phyloP scores from a whole-genome alignment of 176 grass and related monocot species.

The Canna indica region DNA sequence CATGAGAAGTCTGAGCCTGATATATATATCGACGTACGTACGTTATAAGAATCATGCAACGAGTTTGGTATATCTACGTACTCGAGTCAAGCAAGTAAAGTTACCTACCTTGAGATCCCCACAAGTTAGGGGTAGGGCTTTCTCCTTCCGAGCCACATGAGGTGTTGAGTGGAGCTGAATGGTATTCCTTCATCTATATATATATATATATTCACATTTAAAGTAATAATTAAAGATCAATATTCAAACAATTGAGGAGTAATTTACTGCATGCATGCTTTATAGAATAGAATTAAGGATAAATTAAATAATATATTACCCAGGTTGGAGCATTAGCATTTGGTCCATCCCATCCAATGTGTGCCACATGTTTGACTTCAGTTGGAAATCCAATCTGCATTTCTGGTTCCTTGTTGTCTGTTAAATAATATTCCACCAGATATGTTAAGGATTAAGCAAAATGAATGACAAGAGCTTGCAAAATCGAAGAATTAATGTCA shows the following conservation, averaged over 20 bases:
- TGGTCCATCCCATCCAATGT: slow-evolving; percentile 69
- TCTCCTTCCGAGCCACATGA: slow-evolving; percentile 12
- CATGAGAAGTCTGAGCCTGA: neutral
- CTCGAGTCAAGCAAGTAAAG: no score
- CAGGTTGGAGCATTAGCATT: slow-evolving; percentile 31
- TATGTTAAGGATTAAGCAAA: no score
- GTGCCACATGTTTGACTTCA: slow-evolving; percentile 86
- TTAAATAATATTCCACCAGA: no score
- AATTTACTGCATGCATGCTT: neutral
- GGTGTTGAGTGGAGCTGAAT: slow-evolving; percentile 57
- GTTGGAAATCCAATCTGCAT: slow-evolving; percentile 84
- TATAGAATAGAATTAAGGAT: no score
- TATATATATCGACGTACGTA: no score
- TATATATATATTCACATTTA: neutral
- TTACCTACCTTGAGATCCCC: slow-evolving; percentile 66
- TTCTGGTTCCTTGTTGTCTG: slow-evolving; percentile 52
- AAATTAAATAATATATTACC: slow-evolving; percentile 28
- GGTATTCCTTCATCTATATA: slow-evolving; percentile 75
- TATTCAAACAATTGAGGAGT: neutral
- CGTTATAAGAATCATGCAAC: no score
- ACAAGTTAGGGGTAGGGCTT: slow-evolving; percentile 24
- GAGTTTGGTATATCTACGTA: no score
- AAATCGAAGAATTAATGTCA: no score
- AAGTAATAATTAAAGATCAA: neutral
- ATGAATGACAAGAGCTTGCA: no score